A percentile compares a stretch with the other conserved stretches of the same genome.
phyloP scores from a whole-genome alignment of 768 basidiomycete species.

The Boletellus ananiceps region DNA sequence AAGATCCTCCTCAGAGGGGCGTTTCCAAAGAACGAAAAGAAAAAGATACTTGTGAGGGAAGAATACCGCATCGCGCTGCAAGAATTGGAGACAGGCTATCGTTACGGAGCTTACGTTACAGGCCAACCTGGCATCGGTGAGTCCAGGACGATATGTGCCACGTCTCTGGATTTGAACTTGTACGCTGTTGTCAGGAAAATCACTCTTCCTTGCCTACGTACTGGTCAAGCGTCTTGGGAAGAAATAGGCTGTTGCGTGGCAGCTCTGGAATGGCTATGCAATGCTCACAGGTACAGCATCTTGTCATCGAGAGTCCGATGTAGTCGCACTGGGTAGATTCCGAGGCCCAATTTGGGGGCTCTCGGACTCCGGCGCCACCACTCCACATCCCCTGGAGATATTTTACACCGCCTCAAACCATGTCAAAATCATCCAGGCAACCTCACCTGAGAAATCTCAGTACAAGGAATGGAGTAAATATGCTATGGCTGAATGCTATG shows the following conservation, averaged over 20 bases:
- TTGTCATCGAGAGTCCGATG: too few species aligned
- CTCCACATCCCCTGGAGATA: not conserved
- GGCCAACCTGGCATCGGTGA: conserved; percentile 9
- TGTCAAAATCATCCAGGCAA: not conserved
- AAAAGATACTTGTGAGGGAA: conserved; percentile 2
- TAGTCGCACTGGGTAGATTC: too few species aligned
- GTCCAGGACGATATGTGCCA: not conserved
- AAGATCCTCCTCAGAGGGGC: not conserved
- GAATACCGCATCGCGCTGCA: not conserved
- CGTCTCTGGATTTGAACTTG: too few species aligned
- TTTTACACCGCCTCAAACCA: not conserved
- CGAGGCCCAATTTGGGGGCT: not conserved
- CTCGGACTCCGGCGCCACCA: not conserved
- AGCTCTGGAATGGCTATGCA: not conserved
- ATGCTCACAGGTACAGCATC: not conserved
- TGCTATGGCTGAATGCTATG: not conserved
- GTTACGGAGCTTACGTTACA: not conserved
- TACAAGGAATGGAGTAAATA: conserved; percentile 5
- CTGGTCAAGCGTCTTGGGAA: not conserved
- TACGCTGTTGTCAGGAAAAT: not conserved
- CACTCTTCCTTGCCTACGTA: not conserved
- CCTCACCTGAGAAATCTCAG: not conserved
- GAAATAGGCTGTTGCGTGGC: not conserved
- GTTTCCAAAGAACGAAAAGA: not conserved
- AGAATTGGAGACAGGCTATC: not conserved